phyloP scores from a whole-genome alignment of 768 basidiomycete genomes.

The Suillus subluteus region DNA sequence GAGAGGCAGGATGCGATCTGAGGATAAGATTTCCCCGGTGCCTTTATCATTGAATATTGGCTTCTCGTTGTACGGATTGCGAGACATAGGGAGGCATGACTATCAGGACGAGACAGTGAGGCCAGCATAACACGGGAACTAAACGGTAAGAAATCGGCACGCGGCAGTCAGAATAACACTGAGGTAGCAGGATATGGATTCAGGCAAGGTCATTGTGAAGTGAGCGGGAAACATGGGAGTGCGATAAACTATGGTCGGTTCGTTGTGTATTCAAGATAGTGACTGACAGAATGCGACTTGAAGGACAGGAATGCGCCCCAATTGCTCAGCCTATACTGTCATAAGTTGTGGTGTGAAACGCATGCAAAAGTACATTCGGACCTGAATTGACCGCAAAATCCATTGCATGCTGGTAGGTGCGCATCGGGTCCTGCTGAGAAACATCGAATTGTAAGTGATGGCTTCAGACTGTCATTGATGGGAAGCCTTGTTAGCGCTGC shows the following conservation, averaged over 20 bases:
- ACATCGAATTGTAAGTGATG: background rate
- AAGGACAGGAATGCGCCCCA: background rate
- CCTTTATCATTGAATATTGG: no score
- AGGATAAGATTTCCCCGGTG: no score
- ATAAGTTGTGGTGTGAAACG: background rate
- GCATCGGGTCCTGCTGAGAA: background rate
- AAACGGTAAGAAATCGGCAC: no score
- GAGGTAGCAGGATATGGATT: no score
- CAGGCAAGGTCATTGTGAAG: background rate
- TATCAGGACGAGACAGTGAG: no score
- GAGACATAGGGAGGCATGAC: no score
- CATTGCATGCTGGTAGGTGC: no score
- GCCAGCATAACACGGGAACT: no score
- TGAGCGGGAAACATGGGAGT: background rate
- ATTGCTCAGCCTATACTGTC: background rate
- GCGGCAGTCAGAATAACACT: no score
- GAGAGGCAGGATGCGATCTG: no score
- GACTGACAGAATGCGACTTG: background rate
- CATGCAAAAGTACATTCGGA: background rate
- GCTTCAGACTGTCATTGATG: background rate
- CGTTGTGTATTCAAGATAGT: background rate
- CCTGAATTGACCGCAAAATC: no score
- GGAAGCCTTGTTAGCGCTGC: background rate
- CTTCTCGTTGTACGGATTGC: no score
- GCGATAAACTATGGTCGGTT: background rate